phyloP scores from a whole-genome alignment of 257 asterid species.

The Penstemon newberryi region DNA sequence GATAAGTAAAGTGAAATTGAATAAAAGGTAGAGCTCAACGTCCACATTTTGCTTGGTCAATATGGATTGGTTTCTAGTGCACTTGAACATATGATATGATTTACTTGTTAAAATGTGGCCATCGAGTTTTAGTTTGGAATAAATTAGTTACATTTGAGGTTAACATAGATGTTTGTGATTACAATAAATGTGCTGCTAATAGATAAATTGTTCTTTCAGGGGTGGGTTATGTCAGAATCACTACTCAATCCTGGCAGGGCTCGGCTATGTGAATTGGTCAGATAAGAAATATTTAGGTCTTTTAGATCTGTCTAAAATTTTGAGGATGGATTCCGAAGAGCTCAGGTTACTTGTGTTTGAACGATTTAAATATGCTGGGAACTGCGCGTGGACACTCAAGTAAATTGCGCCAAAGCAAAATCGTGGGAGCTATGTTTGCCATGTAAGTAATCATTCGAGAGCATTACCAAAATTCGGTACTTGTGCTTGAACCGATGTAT shows the following conservation, averaged over 20 bases:
- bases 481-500: constrained; percentile 11
- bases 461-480: not conserved
- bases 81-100: not conserved
- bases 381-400: not conserved
- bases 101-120: not conserved
- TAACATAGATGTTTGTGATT: not conserved
- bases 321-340: constrained; percentile 14
- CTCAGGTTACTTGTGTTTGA: constrained; percentile 23
- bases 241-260: constrained; percentile 91
- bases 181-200: constrained; percentile 7
- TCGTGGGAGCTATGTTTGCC: not conserved
- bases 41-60: not conserved
- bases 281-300: constrained; percentile 24
- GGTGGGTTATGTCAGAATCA: constrained; percentile 97
- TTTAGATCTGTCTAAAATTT: constrained; percentile 13
- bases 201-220: constrained; percentile 49
- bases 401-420: not conserved
- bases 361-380: constrained; percentile 3
- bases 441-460: not conserved
- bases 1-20: no score
- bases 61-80: not conserved
- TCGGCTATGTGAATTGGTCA: constrained; percentile 62
- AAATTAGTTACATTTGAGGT: not conserved
- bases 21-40: no score
- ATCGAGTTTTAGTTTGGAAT: not conserved